phyloP scores from a whole-genome alignment of 345 rosid species.

The Triadica sebifera region DNA sequence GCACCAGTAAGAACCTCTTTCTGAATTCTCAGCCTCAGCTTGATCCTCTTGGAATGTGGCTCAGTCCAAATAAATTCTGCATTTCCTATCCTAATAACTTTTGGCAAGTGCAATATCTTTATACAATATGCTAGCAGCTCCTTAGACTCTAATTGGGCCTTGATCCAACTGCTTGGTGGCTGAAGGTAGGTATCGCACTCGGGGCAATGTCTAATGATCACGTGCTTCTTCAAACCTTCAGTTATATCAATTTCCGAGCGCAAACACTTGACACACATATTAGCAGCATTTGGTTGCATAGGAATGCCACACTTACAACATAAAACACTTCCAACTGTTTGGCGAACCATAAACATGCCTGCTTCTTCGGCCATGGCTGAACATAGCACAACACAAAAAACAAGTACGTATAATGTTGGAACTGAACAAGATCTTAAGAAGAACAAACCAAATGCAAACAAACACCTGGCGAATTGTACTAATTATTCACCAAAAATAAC shows the following conservation, averaged over 20 bases:
- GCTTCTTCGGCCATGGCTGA: background rate
- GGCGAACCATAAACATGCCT: conserved; percentile 23
- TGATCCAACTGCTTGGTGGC: conserved; percentile 44
- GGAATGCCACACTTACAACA: conserved; percentile 47
- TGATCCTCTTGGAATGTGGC: conserved; percentile 58
- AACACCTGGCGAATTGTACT: no score
- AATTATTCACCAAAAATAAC: no score
- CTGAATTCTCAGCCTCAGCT: conserved; percentile 32
- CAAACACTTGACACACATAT: conserved; percentile 60
- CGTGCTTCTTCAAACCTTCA: conserved; percentile 57
- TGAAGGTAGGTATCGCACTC: conserved; percentile 18
- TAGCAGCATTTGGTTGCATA: conserved; percentile 55
- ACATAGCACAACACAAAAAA: no score
- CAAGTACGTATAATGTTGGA: no score
- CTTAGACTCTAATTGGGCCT: conserved; percentile 48
- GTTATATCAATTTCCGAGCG: conserved; percentile 62
- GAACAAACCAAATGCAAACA: no score
- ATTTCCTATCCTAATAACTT: conserved; percentile 32
- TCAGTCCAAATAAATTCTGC: conserved; percentile 52
- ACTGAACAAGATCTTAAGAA: no score
- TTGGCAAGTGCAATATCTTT: conserved; percentile 31
- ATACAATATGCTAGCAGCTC: conserved; percentile 46
- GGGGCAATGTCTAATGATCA: conserved; percentile 20
- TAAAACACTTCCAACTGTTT: conserved; percentile 26
- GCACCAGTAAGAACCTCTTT: conserved; percentile 38